Evolutionary conservation across 1,284 basidiomycete species (phyloP), one percentile per base, ranked within the genome.

Genomic region (Apiotrichum porosum): DNA sequence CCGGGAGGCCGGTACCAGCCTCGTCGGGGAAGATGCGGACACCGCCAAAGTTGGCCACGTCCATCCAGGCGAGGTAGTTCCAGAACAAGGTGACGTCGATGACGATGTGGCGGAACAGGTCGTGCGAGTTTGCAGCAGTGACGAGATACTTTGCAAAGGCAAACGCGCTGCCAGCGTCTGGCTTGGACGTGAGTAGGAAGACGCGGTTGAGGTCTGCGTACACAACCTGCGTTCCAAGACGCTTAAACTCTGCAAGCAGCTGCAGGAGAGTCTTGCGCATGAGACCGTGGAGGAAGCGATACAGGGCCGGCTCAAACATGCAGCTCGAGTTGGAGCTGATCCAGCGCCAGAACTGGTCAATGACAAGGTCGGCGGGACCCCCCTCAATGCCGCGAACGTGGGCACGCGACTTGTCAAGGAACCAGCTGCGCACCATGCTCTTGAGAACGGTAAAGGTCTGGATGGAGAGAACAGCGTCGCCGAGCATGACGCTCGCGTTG

Each of bases 261-360:
- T 98, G 95, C 37, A 97, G 86, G 70, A 98, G 93, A 0, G 88
- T 94, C 77, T 99, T 98, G 56, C 88, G 84, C 95, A 99, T 98
- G 43, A 98, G 80, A 9, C 92, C 88, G 58, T 93, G 86, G 13
- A 98, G 77, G 75, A 98, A 99, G 0, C 87, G 83, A 68, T 97
- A 91, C 6, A 98, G 79, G 43, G 90, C 86, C 1, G 93, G 86
- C 68, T 99, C 95, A 66, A 91, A 95, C 77, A 98, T 83, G 51
- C 84, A 81, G 26, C 92, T 88, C 3, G 83, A 78, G 39, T 80
- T 83, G 2, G 88, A 92, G 63, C 84, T 88, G 54, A 95, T 81
- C 95, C 95, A 99, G 26, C 95, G 80, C 92, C 93, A 97, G 75
- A 98, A 97, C 70, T 97, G 92, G 66, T 94, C 89, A 30, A 80